Conservation (phyloP, 192 early-diverging fungal species). For the Backusella psychrophila region DNA sequence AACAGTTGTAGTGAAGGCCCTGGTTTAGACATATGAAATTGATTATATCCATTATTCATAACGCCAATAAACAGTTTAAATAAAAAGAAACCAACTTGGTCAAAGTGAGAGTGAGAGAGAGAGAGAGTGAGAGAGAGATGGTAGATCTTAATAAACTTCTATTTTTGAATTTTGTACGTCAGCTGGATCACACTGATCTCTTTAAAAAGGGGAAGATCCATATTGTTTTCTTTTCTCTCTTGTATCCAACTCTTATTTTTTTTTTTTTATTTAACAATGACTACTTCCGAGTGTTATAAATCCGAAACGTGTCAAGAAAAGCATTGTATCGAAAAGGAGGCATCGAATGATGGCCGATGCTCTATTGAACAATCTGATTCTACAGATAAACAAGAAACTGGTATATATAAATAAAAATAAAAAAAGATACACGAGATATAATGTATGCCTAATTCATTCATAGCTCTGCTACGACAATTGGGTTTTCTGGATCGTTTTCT, state of each 20-base stretch:
- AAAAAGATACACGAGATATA: neutral
- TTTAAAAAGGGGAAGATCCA: neutral
- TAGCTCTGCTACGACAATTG: conserved; percentile 15
- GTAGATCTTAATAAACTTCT: neutral
- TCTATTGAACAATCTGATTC: neutral
- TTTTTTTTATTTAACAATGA: neutral
- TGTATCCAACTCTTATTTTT: neutral
- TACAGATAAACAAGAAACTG: neutral
- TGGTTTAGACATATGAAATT: neutral
- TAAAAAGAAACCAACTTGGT: neutral
- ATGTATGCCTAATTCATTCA: neutral
- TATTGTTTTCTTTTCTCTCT: neutral
- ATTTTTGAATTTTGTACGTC: neutral
- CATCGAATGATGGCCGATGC: neutral
- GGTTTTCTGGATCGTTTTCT: conserved; percentile 40
- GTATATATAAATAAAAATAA: neutral
- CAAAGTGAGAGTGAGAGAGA: neutral
- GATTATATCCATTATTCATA: neutral
- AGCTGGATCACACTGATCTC: neutral
- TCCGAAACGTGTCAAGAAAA: conserved; percentile 18
- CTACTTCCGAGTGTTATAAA: conserved; percentile 8
- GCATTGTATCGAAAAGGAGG: conserved; percentile 12
- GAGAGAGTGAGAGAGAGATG: neutral
- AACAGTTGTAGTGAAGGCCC: neutral
- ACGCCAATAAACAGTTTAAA: neutral